Evolutionary conservation across 2,329 filamentous ascomycete species (phyloP).

Genomic region (Monosporascus sp.): DNA sequence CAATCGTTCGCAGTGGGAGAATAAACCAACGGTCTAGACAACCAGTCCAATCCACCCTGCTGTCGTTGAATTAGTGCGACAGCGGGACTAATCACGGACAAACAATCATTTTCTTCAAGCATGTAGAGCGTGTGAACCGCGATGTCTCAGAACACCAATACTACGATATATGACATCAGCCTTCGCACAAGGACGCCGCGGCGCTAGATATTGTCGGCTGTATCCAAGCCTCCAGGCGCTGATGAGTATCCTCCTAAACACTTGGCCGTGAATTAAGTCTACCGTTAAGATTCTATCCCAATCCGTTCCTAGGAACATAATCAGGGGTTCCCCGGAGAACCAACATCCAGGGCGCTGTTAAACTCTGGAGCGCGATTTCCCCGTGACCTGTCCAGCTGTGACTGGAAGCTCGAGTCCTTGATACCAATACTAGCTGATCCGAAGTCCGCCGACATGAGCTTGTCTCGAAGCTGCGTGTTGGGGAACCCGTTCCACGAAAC

Average conservation of each 20-base stretch:
- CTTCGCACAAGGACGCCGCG: no score
- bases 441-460: slow-evolving; percentile 21
- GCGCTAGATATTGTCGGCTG: no score
- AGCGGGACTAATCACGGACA: slow-evolving; percentile 60
- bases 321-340: slow-evolving; percentile 21
- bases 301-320: neutral
- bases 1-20: slow-evolving; percentile 59
- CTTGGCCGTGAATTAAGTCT: neutral
- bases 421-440: slow-evolving; percentile 20
- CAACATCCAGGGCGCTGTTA: slow-evolving; percentile 42
- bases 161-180: no score
- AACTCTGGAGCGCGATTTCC: slow-evolving; percentile 53
- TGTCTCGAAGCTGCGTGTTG: slow-evolving; percentile 18
- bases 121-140: no score
- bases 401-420: slow-evolving; percentile 18
- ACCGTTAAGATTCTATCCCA: neutral
- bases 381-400: slow-evolving; percentile 17
- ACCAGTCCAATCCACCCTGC: slow-evolving; percentile 63
- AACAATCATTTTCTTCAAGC: slow-evolving; percentile 33
- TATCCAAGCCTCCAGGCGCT: no score
- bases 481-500: slow-evolving; percentile 25
- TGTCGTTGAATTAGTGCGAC: slow-evolving; percentile 51
- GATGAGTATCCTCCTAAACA: neutral
- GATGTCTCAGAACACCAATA: no score
- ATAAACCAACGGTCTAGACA: slow-evolving; percentile 60